phyloP scores from a whole-genome alignment of 2,329 filamentous ascomycete genomes.

The Stagonosporopsis chrysanthemi region DNA sequence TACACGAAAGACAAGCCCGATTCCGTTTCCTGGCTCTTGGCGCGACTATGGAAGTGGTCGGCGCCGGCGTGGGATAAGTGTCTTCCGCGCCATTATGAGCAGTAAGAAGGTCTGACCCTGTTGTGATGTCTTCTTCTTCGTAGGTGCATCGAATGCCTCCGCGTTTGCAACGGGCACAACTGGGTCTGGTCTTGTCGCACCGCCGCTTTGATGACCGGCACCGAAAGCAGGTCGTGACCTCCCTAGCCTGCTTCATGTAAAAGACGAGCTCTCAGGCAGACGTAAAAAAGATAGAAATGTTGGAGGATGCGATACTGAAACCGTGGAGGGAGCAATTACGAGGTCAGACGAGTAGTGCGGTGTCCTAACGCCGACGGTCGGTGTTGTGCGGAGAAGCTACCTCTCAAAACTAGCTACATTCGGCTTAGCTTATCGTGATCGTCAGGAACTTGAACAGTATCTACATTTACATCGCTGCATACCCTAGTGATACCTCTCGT shows the following conservation, averaged over 20 bases:
- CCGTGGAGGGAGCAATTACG: neutral
- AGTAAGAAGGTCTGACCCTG: neutral
- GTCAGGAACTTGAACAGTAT: too few relatives aligned
- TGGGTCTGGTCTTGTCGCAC: constrained; percentile 29
- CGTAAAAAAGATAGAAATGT: neutral
- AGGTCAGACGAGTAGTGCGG: neutral
- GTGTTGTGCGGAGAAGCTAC: neutral
- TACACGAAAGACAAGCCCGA: constrained; percentile 31
- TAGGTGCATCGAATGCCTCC: constrained; percentile 20
- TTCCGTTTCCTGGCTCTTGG: constrained; percentile 19
- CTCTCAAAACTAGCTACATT: neutral
- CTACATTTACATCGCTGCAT: too few relatives aligned
- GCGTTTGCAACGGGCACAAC: constrained; percentile 22
- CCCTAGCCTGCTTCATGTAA: constrained; percentile 14
- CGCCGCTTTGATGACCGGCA: constrained; percentile 28
- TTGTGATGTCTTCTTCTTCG: constrained; percentile 1
- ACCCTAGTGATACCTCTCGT: too few relatives aligned
- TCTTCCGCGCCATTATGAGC: neutral
- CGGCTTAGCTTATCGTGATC: neutral
- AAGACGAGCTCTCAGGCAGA: neutral
- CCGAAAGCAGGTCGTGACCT: constrained; percentile 24
- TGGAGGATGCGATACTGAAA: neutral
- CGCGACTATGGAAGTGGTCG: neutral
- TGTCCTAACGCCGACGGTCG: constrained; percentile 5
- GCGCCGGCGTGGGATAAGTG: neutral